Conservation (phyloP, 371 early-diverging fungal genomes). For the Mucor saturninus region DNA sequence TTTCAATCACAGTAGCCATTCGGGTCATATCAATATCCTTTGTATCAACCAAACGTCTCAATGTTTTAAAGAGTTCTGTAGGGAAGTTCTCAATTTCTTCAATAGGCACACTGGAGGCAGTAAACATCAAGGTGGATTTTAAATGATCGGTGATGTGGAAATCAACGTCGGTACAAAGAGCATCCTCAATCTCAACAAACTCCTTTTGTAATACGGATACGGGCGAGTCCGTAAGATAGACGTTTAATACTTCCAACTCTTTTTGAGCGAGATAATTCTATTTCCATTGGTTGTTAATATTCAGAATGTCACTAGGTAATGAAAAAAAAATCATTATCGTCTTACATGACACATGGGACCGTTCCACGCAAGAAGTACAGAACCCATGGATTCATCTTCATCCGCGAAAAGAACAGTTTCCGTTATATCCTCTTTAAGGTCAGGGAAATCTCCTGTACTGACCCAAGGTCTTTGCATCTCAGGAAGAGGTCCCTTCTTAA, state of each 20-base stretch:
- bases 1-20: slow-evolving; percentile 65
- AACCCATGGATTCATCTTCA: slow-evolving; percentile 74
- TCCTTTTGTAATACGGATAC: slow-evolving; percentile 66
- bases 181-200: slow-evolving; percentile 74
- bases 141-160: slow-evolving; percentile 62
- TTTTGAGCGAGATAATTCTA: slow-evolving; percentile 49
- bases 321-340: no score
- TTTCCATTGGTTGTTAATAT: background rate
- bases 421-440: slow-evolving; percentile 53
- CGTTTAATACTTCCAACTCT: slow-evolving; percentile 53
- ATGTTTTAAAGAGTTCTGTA: slow-evolving; percentile 47
- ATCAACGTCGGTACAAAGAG: slow-evolving; percentile 68
- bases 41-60: slow-evolving; percentile 51
- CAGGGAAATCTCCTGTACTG: slow-evolving; percentile 57
- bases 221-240: slow-evolving; percentile 70
- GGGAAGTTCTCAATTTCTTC: slow-evolving; percentile 64
- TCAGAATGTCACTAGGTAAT: background rate
- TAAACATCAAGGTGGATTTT: slow-evolving; percentile 56
- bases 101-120: slow-evolving; percentile 65
- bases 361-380: slow-evolving; percentile 65
- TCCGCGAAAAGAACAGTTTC: slow-evolving; percentile 68
- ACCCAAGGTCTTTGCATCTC: slow-evolving; percentile 69
- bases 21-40: slow-evolving; percentile 71
- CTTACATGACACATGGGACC: slow-evolving; percentile 46
- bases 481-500: slow-evolving; percentile 62